A percentile compares a stretch with the other conserved stretches of the same genome.
Conservation (phyloP, 2,329 filamentous ascomycete species). For the Podosphaera aphanis region DNA sequence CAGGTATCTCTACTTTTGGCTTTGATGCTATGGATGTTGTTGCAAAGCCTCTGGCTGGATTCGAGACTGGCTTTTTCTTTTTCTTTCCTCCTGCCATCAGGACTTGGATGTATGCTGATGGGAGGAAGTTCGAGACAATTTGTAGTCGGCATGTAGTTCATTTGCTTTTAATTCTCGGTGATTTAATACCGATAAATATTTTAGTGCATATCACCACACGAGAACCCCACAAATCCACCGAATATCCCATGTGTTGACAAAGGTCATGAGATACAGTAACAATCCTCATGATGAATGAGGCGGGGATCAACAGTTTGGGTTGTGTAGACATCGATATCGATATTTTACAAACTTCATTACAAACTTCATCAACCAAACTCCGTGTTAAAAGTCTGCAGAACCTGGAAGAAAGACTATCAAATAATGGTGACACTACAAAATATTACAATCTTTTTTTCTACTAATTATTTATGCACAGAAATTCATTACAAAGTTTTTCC, state of each 20-base stretch:
- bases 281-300: constrained; percentile 26
- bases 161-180: too few species aligned
- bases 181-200: neutral
- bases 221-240: neutral
- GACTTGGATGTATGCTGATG: neutral
- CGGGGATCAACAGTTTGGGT: constrained; percentile 20
- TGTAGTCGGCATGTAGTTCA: too few species aligned
- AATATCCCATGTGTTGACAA: constrained; percentile 1
- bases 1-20: constrained; percentile 35
- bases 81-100: constrained; percentile 47
- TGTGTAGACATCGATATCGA: constrained; percentile 30
- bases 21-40: constrained; percentile 76
- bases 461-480: neutral
- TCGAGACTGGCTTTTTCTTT: constrained; percentile 76
- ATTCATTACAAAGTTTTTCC: neutral
- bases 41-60: constrained; percentile 78
- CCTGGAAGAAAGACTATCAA: constrained; percentile 32
- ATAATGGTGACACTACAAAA: constrained; percentile 24
- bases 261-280: constrained; percentile 13
- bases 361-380: constrained; percentile 35
- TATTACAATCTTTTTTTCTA: neutral
- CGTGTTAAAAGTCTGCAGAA: constrained; percentile 30
- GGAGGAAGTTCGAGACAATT: constrained; percentile 3
- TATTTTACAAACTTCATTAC: constrained; percentile 26
- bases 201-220: neutral